Base-by-base conservation (phyloP, 306 rosid genomes). In the Phaseolus lunatus region DNA sequence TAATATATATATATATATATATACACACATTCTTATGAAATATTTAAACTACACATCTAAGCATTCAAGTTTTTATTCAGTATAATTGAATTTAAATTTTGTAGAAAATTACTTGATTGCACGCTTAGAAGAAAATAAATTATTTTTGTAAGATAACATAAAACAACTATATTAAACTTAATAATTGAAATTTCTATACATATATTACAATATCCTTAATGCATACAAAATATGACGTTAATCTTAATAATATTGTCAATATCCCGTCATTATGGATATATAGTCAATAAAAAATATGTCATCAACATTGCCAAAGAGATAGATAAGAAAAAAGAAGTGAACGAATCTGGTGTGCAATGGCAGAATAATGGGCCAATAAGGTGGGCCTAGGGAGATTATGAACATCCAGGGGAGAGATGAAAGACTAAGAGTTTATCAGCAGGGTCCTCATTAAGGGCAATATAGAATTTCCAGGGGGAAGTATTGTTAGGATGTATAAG, bases 221-320 rank as follows among this genome's bases (percentile, higher is more conserved):
- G 45, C 57, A 72, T 29, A 9, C 43, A 79, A 18, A 35, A 63
- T 39, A 56, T 11, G 53, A 23, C n/a, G 73, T 27, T 43, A 14
- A 64, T 72, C 61, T 52, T 22, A 43, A 45, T 41, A 27, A 54
- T 20, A 37, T 19, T 43, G 47, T 18, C 78, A 74, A 44, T n/a
- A 26, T 59, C 69, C 58, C 22, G 26, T 41, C 31, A 44, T 58
- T 3, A 74, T 80, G 47, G 4, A 70, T 29, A 66, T 15, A 29
- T 59, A 41, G 52, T 19, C 14, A 57, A 33, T 15, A 22, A 47
- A 73, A 59, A 43, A 70, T 19, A 59, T 65, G 33, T 10, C 49
- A 48, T 37, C 52, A 75, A 58, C 61, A 49, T 49, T 68, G 61
- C 58, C 45, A 59, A 75, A 35, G 22, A 44, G 58, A 29, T 68